These are phyloP conservation scores for Apiospora pterosperma DNA, from an alignment of 2,329 filamentous ascomycete genomes.

Conservation along the genomic window DNA sequence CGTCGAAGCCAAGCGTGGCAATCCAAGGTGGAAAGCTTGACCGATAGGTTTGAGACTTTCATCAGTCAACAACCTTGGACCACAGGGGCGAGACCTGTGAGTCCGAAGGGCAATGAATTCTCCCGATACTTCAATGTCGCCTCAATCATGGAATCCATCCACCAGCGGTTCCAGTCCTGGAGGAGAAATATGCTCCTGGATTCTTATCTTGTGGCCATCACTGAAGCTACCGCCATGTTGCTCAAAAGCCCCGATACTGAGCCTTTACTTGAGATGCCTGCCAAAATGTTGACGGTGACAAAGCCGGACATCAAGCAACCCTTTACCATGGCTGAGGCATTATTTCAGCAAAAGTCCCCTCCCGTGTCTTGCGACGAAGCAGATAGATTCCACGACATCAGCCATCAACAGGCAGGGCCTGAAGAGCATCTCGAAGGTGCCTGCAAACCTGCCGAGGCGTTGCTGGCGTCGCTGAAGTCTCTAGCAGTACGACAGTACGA, in stretches of 20 bases:
- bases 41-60: background rate
- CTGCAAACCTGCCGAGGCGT: background rate
- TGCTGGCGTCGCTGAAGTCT: background rate
- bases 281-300: too few relatives aligned
- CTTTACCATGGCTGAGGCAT: too few relatives aligned
- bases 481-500: conserved; percentile 6
- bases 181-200: too few relatives aligned
- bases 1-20: background rate
- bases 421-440: background rate
- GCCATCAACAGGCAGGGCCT: background rate
- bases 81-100: background rate
- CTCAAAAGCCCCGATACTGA: too few relatives aligned
- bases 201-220: too few relatives aligned
- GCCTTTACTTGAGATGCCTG: too few relatives aligned
- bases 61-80: background rate
- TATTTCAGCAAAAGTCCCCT: too few relatives aligned
- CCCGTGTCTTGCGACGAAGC: too few relatives aligned
- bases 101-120: background rate
- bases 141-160: background rate
- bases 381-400: background rate
- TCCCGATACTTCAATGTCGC: background rate
- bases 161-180: too few relatives aligned
- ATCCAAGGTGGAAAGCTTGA: background rate
- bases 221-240: too few relatives aligned
- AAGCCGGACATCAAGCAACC: too few relatives aligned